Conservation (phyloP, 768 basidiomycete species). For the Lyophyllum decastes region DNA sequence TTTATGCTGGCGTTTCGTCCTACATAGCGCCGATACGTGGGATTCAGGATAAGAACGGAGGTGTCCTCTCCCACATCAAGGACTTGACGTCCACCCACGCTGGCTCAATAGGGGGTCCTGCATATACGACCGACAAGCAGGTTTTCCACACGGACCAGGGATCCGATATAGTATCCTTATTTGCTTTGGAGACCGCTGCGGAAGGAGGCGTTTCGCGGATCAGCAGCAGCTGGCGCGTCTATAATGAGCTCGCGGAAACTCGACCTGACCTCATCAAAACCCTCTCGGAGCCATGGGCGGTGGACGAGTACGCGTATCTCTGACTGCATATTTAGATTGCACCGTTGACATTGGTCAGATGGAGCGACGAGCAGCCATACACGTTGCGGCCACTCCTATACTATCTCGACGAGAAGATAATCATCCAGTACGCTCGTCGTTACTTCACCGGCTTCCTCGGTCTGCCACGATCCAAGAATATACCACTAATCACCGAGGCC, state of each 20-base stretch:
- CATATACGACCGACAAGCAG: constrained; percentile 27
- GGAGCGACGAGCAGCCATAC: constrained; percentile 34
- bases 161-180: constrained; percentile 27
- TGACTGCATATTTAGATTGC: no score
- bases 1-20: constrained; percentile 25
- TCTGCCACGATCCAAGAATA: constrained; percentile 32
- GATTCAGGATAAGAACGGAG: constrained; percentile 19
- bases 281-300: constrained; percentile 42
- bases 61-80: constrained; percentile 20
- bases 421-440: constrained; percentile 48
- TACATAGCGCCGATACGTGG: constrained; percentile 22
- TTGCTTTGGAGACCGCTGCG: constrained; percentile 42
- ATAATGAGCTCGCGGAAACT: constrained; percentile 46
- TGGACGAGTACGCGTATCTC: constrained; percentile 34
- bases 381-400: constrained; percentile 40
- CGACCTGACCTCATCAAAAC: constrained; percentile 46
- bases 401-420: constrained; percentile 36
- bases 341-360: constrained; percentile 22
- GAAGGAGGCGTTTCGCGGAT: constrained; percentile 48
- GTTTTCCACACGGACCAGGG: constrained; percentile 26
- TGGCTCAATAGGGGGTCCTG: constrained; percentile 20
- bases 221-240: constrained; percentile 43
- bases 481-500: constrained; percentile 49
- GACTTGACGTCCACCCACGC: constrained; percentile 20
- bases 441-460: constrained; percentile 39